These are phyloP conservation scores for Tilletiaria anomala DNA, from an alignment of 1,284 basidiomycete genomes.

Conservation along the genomic window DNA sequence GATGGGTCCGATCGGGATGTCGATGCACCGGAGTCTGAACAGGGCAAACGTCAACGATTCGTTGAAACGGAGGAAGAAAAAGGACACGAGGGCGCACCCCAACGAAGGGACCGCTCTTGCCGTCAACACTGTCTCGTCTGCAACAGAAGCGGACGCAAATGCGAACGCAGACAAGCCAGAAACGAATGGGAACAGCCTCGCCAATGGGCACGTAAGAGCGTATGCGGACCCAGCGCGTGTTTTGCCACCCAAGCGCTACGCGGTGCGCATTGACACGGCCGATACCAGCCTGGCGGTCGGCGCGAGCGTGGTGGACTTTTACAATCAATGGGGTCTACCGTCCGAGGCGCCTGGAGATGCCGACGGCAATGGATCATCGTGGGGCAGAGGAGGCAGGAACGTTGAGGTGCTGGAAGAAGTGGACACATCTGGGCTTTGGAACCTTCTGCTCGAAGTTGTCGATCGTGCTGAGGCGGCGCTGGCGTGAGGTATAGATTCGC, in stretches of 20 bases:
- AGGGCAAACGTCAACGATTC: background rate
- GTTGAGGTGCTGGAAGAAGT: slow-evolving; percentile 26
- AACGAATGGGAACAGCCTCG: background rate
- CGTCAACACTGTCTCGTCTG: background rate
- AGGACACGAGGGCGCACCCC: slow-evolving; percentile 2
- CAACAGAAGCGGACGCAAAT: background rate
- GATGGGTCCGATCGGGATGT: slow-evolving; percentile 8
- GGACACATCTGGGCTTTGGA: slow-evolving; percentile 16
- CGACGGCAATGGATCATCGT: too few relatives aligned
- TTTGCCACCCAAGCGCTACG: slow-evolving; percentile 13
- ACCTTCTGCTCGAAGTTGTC: slow-evolving; percentile 21
- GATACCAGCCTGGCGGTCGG: slow-evolving; percentile 13
- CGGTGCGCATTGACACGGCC: slow-evolving; percentile 19
- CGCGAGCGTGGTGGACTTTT: slow-evolving; percentile 30
- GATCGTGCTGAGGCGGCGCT: slow-evolving; percentile 12
- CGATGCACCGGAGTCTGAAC: slow-evolving; percentile 9
- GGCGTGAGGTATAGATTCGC: too few relatives aligned
- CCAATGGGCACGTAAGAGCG: background rate
- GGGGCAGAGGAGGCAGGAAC: slow-evolving; percentile 21
- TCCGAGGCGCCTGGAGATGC: too few relatives aligned
- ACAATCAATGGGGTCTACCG: slow-evolving; percentile 7
- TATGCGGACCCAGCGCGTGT: background rate
- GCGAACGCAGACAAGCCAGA: background rate
- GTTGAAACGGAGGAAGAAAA: slow-evolving; percentile 4
- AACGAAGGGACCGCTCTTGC: background rate